Evolutionary conservation across 2,329 filamentous ascomycete species (phyloP), one percentile per base, ranked within the genome.

Genomic region (Saccharata proteae): DNA sequence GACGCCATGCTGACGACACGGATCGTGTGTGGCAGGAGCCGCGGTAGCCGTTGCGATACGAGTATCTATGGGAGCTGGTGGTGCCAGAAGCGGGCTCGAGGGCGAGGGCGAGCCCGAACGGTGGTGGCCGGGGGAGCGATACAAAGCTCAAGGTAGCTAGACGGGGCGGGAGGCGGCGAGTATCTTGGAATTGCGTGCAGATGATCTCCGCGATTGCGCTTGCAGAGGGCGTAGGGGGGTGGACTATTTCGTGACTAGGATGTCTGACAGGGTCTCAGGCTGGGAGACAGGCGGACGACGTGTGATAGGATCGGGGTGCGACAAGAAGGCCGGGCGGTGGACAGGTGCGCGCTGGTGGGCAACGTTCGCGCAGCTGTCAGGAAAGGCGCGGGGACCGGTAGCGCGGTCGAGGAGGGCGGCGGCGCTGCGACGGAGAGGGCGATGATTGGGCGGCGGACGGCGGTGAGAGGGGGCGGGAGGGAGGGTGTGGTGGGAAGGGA

Each of bases 1-100:
- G 85, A 88, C 39, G 86, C 80, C 86, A 93, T 93, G 40, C 38
- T 56, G 27, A 38, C 23, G 33, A 25, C 30, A 28, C 16, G n/a
- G 27, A 23, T 20, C n/a, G 26, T 16, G 18, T 22, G n/a, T n/a
- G n/a, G n/a, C n/a, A n/a, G 17, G 20, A 14, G 32, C 11, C 26
- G 21, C 21, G 13, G 26, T 9, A 20, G 26, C 26, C 32, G 32
- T 29, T 30, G 16, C n/a, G n/a, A n/a, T n/a, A n/a, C n/a, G n/a
- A n/a, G n/a, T n/a, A n/a, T n/a, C n/a, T n/a, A n/a, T n/a, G n/a
- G n/a, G n/a, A n/a, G n/a, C n/a, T n/a, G n/a, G n/a, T n/a, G n/a
- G n/a, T n/a, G n/a, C n/a, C n/a, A n/a, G n/a, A n/a, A n/a, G n/a
- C n/a, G n/a, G n/a, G n/a, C n/a, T n/a, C n/a, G n/a, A n/a, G n/a